Evolutionary conservation across 805 yeast genomes (phyloP).

Genomic region (Myxozyma vanderwaltii): DNA sequence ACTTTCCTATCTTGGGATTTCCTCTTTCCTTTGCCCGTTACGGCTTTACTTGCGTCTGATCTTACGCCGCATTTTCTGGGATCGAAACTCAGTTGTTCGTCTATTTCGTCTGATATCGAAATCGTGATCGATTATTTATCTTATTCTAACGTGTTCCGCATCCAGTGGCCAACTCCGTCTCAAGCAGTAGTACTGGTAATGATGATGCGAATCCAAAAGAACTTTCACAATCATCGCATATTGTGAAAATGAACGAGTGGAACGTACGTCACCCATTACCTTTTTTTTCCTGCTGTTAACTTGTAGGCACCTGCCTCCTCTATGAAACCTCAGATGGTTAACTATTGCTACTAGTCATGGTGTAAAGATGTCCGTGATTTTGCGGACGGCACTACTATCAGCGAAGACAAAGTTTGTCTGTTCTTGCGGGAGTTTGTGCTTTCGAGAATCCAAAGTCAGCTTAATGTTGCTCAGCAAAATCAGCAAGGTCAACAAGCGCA

Average conservation of each 20-base stretch:
- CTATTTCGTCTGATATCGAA: neutral
- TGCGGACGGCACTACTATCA: constrained; percentile 22
- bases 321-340: too few relatives aligned
- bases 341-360: too few relatives aligned
- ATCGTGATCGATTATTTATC: neutral
- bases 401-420: constrained; percentile 30
- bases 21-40: neutral
- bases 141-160: neutral
- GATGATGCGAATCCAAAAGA: constrained; percentile 6
- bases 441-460: constrained; percentile 7
- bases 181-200: constrained; percentile 1
- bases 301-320: too few relatives aligned
- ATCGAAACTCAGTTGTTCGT: neutral
- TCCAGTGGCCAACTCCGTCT: constrained; percentile 20
- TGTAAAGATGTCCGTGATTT: constrained; percentile 30
- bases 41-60: neutral
- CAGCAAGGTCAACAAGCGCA: constrained; percentile 5
- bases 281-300: neutral
- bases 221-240: constrained; percentile 3
- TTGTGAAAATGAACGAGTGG: constrained; percentile 24
- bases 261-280: constrained; percentile 14
- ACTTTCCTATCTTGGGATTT: neutral
- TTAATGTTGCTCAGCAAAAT: constrained; percentile 3
- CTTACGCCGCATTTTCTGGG: neutral
- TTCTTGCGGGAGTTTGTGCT: constrained; percentile 25